A percentile compares a stretch with the other conserved stretches of the same genome.
These are phyloP conservation scores for Rhododendron henanense DNA, from an alignment of 148 eudicot genomes.

Conservation along the genomic window DNA sequence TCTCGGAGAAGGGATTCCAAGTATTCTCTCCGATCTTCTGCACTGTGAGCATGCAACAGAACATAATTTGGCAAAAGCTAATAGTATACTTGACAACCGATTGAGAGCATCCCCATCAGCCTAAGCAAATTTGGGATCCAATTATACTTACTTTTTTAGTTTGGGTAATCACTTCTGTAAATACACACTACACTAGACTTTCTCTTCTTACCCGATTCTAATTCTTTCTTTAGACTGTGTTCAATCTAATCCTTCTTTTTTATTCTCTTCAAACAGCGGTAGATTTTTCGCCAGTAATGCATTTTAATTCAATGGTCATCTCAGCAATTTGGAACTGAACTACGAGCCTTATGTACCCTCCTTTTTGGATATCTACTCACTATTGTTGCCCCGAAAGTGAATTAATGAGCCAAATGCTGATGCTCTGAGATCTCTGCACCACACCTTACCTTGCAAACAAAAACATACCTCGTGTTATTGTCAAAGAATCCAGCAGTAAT, in stretches of 20 bases:
- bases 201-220: not conserved
- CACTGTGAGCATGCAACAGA: slow-evolving; percentile 45
- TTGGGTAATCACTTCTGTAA: not conserved
- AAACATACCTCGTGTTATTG: slow-evolving; percentile 81
- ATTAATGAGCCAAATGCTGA: not conserved
- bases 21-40: slow-evolving; percentile 97
- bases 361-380: not conserved
- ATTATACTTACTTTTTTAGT: not conserved
- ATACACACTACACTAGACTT: not conserved
- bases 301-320: not conserved
- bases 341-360: not conserved
- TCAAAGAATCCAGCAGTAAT: slow-evolving; percentile 99
- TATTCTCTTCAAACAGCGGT: not conserved
- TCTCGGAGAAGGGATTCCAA: slow-evolving; percentile 91
- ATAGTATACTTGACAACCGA: not conserved
- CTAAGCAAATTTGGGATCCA: not conserved
- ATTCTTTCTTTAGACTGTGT: not conserved
- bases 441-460: not conserved
- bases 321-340: not conserved
- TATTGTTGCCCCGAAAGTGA: not conserved
- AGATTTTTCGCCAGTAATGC: not conserved
- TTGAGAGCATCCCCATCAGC: not conserved
- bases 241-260: not conserved
- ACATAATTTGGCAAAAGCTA: slow-evolving; percentile 6
- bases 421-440: not conserved